These are phyloP conservation scores for Suillus bovinus DNA, from an alignment of 768 basidiomycete species.

Conservation along the genomic window DNA sequence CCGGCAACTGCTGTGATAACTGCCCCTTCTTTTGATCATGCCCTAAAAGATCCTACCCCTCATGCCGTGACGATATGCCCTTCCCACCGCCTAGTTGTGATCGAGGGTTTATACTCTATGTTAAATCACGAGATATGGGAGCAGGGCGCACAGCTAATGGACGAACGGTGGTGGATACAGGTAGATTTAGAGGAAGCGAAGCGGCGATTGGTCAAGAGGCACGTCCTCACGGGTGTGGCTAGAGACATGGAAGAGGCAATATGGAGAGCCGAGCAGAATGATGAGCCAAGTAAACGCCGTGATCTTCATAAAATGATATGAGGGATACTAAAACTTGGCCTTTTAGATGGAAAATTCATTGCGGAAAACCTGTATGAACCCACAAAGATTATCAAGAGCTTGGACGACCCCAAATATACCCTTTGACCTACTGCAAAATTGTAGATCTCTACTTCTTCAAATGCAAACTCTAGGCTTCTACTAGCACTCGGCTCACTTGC, in stretches of 20 bases:
- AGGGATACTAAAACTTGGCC: slow-evolving; percentile 11
- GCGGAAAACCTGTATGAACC: slow-evolving; percentile 39
- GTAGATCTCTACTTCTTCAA: background rate
- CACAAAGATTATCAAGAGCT: slow-evolving; percentile 41
- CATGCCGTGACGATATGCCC: slow-evolving; percentile 59
- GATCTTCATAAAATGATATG: background rate
- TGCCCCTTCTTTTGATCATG: slow-evolving; percentile 87
- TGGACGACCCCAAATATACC: slow-evolving; percentile 38
- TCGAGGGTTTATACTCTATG: slow-evolving; percentile 90
- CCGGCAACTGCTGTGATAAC: slow-evolving; percentile 39
- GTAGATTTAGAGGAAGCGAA: slow-evolving; percentile 57
- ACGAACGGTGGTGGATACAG: slow-evolving; percentile 79
- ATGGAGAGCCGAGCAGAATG: slow-evolving; percentile 76
- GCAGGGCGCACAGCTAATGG: slow-evolving; percentile 60
- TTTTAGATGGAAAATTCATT: slow-evolving; percentile 45
- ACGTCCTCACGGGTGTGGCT: slow-evolving; percentile 77
- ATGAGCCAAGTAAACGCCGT: slow-evolving; percentile 63
- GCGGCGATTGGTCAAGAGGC: slow-evolving; percentile 64
- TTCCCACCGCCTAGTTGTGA: slow-evolving; percentile 73
- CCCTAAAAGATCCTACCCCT: slow-evolving; percentile 79
- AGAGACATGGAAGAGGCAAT: slow-evolving; percentile 61
- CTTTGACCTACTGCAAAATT: background rate
- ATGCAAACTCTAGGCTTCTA: background rate
- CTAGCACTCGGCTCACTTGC: background rate
- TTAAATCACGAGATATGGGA: slow-evolving; percentile 75